Evolutionary conservation across 2,329 filamentous ascomycete species (phyloP), one percentile per base, ranked within the genome.

Genomic region (Nigrospora osmanthi): DNA sequence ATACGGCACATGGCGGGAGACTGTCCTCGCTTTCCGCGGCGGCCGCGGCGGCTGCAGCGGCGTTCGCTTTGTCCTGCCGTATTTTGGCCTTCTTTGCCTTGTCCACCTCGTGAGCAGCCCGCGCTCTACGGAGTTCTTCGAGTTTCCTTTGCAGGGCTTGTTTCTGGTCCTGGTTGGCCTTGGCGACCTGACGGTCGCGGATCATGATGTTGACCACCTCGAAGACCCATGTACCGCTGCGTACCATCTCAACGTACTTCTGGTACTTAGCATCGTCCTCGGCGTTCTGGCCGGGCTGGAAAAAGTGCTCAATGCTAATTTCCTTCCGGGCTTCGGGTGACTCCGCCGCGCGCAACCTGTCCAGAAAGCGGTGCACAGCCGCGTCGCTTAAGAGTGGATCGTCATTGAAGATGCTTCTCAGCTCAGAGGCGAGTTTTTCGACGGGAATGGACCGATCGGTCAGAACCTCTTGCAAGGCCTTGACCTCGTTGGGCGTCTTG

Each of bases 121-220:
- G 72, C 28, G 72, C 73, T 46, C 72, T 62, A 15, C 63, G 64
- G 4, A 76, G 62, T 52, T 75, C 72, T 45, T 72, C 68, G 3
- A 75, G 57, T 11, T 70, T 65, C 43, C 57, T 57, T 32, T 58
- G 53, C 10, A 60, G 54, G 44, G 52, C 52, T 46, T 69, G 65
- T 30, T 57, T 61, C 36, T 69, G 63, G 12, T 70, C 65, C 36
- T 67, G 43, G 36, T 54, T 49, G 35, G 51, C 50, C 39, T 56
- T 52, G 38, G 52, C 46, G 38, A 54, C 40, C 42, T 58, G 54
- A n/a, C 59, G 59, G 40, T 67, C 64, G 34, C 57, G 59, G 38
- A 55, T 50, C 40, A 67, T 62, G 30, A 49, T 42, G 30, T 47
- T 51, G 35, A 66, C 53, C 4, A 61, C 57, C 7, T 60, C 55